Base-by-base conservation (phyloP, 768 basidiomycete genomes). In the Leccinum uliginosum region DNA sequence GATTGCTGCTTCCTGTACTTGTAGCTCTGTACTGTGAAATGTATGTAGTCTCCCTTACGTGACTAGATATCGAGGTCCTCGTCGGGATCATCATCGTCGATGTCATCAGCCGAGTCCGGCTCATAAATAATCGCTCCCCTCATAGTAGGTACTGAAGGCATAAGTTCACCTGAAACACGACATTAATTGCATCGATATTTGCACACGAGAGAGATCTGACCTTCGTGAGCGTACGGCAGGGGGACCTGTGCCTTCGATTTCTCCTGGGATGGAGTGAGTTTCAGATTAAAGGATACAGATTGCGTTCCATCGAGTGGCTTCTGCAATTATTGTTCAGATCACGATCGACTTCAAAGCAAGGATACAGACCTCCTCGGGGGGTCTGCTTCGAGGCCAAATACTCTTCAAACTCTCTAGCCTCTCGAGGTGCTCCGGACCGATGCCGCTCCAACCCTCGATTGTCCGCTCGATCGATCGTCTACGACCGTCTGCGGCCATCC, bases 51-150 rank as follows among this genome's bases (percentile, higher is more conserved):
- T 9, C 46, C 49, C 48, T 26, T 48, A 15, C 43, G 12, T 32
- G 21, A 26, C 49, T 71, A 93, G 56, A 94, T 89, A 65, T 96
- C 91, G 58, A 96, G 75, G 72, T 96, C 93, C 67, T 96, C 94
- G 63, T 97, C 94, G 21, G 94, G 94, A 75, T 97, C 94, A 54
- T 96, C 94, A 54, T 95, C 94, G 67, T 97, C 94, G 51, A 95
- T 82, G 62, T 97, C 94, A 66, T 97, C 94, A 26, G 89, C 93
- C 26, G 91, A 92, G 68, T 95, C 94, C 9, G 94, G 93, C 62
- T 94, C 91, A 61, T 96, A 97, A 58, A 87, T 77, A 54, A 97
- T 95, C 2, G 82, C 78, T 10, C 77, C 75, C 26, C 70, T 62
- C 14, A 58, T 59, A 44, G 62, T 51, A 19, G 60, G 44, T n/a